Percentiles rank a stretch among this genome's conserved stretches.
Conservation (phyloP, 495 filamentous ascomycete genomes). For the Aspergillus asperescens region DNA sequence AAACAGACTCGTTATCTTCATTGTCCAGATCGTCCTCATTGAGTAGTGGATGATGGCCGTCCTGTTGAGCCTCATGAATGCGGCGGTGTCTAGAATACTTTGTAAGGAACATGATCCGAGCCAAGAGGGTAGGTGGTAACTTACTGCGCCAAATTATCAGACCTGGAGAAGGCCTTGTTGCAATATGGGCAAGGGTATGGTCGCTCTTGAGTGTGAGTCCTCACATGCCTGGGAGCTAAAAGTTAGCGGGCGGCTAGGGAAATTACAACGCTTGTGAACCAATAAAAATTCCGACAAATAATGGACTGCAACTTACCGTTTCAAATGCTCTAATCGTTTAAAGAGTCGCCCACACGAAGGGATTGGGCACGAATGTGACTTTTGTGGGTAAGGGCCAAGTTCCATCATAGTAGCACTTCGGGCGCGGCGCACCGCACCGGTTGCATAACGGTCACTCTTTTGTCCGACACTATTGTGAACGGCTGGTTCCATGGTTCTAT, state of each 20-base stretch:
- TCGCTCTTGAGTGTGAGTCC: slow-evolving; percentile 98
- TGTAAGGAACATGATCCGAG: background rate
- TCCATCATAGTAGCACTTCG: slow-evolving; percentile 96
- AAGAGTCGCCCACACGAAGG: slow-evolving; percentile 95
- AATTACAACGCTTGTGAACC: slow-evolving; percentile 25
- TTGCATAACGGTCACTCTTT: slow-evolving; percentile 57
- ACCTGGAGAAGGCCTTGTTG: slow-evolving; percentile 97
- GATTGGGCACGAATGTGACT: slow-evolving; percentile 98
- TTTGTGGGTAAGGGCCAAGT: slow-evolving; percentile 91
- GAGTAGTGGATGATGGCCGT: slow-evolving; percentile 55
- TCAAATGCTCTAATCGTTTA: slow-evolving; percentile 98
- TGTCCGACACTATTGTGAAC: slow-evolving; percentile 56
- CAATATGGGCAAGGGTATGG: slow-evolving; percentile 96
- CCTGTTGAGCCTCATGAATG: slow-evolving; percentile 78
- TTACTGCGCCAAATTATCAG: slow-evolving; percentile 98
- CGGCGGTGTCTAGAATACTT: slow-evolving; percentile 69
- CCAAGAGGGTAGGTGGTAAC: slow-evolving; percentile 27
- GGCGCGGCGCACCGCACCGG: slow-evolving; percentile 77
- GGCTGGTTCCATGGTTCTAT: slow-evolving; percentile 53
- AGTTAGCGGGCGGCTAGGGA: slow-evolving; percentile 57
- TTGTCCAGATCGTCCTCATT: slow-evolving; percentile 78
- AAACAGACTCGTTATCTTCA: slow-evolving; percentile 64
- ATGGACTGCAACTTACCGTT: slow-evolving; percentile 65
- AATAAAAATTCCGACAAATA: slow-evolving; percentile 20
- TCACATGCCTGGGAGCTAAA: slow-evolving; percentile 74